Evolutionary conservation across 306 rosid genomes (phyloP), one percentile per base, ranked within the genome.

Genomic region (Leucaena leucocephala): DNA sequence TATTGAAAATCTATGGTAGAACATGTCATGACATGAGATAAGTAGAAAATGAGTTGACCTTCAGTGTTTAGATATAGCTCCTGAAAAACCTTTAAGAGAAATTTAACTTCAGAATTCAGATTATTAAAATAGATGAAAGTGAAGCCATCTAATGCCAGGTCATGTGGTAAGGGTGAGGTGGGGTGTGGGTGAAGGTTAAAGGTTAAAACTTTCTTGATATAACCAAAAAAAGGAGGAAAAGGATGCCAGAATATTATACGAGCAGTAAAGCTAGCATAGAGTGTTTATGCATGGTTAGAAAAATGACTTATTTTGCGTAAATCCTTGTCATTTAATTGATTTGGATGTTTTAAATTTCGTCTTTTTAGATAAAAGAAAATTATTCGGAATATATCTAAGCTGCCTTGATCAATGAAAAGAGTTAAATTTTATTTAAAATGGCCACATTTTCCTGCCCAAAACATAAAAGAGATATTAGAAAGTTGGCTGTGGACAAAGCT

Each of bases 401-500:
- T 52, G 3, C 10, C 59, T n/a, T 17, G 22, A 52, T 52, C 59
- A 52, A 52, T 52, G 59, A 6, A 6, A 52, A 52, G 22, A 6
- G 22, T 49, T 16, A 4, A 13, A 49, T 1, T 49, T 49, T 49
- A 49, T 49, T 49, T 49, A 15, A 27, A 15, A 49, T 15, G 59
- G 10, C 59, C 22, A 5, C 10, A n/a, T 52, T 52, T 7, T 6
- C 8, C 4, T 17, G 59, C 27, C 59, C 3, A 3, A 57, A 57
- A 27, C 19, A n/a, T 49, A 2, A 19, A 21, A 21, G 35, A 57
- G 8, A 8, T 21, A 2, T 57, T 8, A 35, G 11, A 14, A 38
- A 69, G 61, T 65, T 45, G 72, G 68, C 57, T 15, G 57, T 81
- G 54, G 54, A 72, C 35, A 71, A 59, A 59, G 19, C 57, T 33